Base-by-base conservation (phyloP, 2,329 filamentous ascomycete species). In the Chaetomium sp. region DNA sequence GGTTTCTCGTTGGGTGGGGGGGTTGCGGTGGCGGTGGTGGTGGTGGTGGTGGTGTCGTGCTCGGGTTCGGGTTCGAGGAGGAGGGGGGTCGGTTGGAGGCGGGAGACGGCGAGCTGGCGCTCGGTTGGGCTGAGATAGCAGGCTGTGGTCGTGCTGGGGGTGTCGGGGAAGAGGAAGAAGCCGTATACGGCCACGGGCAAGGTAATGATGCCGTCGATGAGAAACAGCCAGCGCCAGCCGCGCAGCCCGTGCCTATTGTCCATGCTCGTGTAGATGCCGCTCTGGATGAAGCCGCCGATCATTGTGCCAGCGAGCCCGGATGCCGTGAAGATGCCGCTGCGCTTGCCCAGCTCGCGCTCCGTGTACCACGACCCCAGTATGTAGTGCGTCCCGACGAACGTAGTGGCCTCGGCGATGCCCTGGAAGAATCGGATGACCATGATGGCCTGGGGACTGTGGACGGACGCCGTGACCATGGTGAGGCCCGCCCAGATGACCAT, bases 401-500 rank as follows among this genome's bases (percentile, higher is more conserved):
- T 86, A 13, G 78, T 81, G 0, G 82, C 79, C 72, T 88, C 85
- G 49, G 81, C 80, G 23, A 87, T 75, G 9, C 83, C 85, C 70
- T 81, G 80, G 70, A 84, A 81, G 75, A 83, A 83, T 4, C 85
- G 82, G 68, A 88, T 85, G 1, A 80, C 85, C 82, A 87, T 87
- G 70, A 88, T 85, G 53, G 82, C 75, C 65, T 80, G 76, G 0
- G 84, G 83, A 4, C 76, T 79, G 8, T 83, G 79, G 0, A 77
- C 80, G 2, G 81, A 79, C 1, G 84, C 85, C 1, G 85, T 87
- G 42, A 81, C 77, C 84, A 89, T 87, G 2, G 87, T 90, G 29
- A 90, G 75, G 0, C 80, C 78, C 2, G 83, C 87, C 88, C 88
- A 90, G 63, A 85, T 71, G 23, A 88, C 63, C 82, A 88, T 87